Conservation (phyloP, 441 rosid species). For the Flueggea neowawraea region DNA sequence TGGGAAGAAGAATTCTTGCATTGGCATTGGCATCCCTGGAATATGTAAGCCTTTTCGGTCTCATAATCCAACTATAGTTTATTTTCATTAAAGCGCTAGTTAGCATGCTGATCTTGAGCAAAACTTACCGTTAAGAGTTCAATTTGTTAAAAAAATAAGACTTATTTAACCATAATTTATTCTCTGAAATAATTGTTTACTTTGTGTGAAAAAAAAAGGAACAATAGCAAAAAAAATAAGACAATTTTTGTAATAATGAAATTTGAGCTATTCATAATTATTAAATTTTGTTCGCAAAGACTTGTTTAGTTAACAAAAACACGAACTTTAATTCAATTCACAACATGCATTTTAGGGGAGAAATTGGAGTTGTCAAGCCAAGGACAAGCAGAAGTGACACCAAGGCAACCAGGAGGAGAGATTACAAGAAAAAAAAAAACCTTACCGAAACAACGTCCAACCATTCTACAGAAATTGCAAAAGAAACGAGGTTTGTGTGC, state of each 20-base stretch:
- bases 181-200: no score
- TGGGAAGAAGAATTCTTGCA: conserved; percentile 34
- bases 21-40: conserved; percentile 33
- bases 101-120: not conserved
- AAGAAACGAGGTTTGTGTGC: conserved; percentile 18
- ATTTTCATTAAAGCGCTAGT: not conserved
- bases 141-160: no score
- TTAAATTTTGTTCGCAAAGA: no score
- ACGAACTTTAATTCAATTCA: no score
- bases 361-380: conserved; percentile 31
- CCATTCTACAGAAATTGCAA: conserved; percentile 44
- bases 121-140: no score
- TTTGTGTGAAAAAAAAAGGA: no score
- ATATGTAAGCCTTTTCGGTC: conserved; percentile 20
- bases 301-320: no score
- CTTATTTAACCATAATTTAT: no score
- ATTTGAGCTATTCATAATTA: no score
- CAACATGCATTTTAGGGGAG: conserved; percentile 30
- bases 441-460: conserved; percentile 31
- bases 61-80: not conserved
- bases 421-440: conserved; percentile 37
- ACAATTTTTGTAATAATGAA: no score
- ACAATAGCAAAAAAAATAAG: no score
- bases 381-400: conserved; percentile 34
- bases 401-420: conserved; percentile 39